Conservation (phyloP, 1,284 basidiomycete genomes). For the Ceratobasidium sp. region DNA sequence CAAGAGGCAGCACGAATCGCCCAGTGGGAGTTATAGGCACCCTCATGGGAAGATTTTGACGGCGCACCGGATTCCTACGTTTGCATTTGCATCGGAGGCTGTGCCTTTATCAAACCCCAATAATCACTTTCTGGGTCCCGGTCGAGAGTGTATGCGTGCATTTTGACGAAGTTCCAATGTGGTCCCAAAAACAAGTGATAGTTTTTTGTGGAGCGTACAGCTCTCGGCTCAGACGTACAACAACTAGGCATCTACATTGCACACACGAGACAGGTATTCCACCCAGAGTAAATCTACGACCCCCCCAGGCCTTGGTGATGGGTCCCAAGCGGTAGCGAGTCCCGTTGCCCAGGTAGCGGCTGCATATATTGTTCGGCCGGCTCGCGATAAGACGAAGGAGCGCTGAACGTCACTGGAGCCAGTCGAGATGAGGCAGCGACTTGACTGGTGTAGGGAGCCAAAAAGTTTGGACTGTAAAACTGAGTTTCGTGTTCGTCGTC, state of each 20-base stretch:
- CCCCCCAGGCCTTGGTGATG: background rate
- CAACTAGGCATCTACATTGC: background rate
- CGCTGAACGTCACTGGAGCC: constrained; percentile 12
- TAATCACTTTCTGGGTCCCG: background rate
- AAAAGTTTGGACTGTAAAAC: constrained; percentile 29
- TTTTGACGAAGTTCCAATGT: background rate
- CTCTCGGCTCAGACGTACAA: background rate
- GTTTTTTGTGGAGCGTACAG: background rate
- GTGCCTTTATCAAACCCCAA: background rate
- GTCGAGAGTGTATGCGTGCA: background rate
- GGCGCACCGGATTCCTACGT: background rate
- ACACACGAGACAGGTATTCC: background rate
- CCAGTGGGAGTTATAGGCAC: constrained; percentile 30
- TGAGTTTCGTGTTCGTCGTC: constrained; percentile 35
- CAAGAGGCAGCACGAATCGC: constrained; percentile 19
- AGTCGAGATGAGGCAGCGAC: background rate
- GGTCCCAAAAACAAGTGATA: background rate
- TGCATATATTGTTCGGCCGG: background rate
- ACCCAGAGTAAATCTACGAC: background rate
- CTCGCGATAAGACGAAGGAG: constrained; percentile 3
- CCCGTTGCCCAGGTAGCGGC: background rate
- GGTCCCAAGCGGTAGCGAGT: background rate
- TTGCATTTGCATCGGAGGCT: background rate
- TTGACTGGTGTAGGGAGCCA: constrained; percentile 24
- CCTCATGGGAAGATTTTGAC: background rate